These are phyloP conservation scores for Hippophae gyantsensis DNA, from an alignment of 306 rosid genomes.

Conservation along the genomic window DNA sequence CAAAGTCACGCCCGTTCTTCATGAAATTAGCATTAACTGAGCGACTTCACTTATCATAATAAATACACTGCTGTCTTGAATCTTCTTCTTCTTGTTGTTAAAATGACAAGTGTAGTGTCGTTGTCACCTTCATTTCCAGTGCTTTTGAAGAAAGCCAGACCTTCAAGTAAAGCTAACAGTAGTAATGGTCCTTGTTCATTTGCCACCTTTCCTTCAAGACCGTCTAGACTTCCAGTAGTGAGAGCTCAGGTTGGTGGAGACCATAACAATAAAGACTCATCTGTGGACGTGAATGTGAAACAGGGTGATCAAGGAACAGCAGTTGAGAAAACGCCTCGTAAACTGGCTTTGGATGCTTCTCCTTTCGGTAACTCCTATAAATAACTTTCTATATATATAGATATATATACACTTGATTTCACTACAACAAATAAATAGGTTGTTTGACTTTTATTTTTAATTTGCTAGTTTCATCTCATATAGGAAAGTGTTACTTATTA, in stretches of 20 bases:
- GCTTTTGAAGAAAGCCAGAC: conserved; percentile 23
- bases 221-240: conserved; percentile 17
- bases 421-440: too few relatives aligned
- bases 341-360: conserved; percentile 36
- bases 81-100: not conserved
- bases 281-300: conserved; percentile 44
- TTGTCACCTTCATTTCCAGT: conserved; percentile 30
- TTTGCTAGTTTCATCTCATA: too few relatives aligned
- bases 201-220: conserved; percentile 24
- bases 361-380: conserved; percentile 49
- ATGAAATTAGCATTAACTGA: not conserved
- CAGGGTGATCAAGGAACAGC: conserved; percentile 30
- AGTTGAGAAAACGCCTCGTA: conserved; percentile 39
- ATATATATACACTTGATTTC: too few relatives aligned
- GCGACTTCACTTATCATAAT: not conserved
- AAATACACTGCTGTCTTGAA: not conserved
- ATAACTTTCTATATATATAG: not conserved
- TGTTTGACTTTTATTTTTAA: too few relatives aligned
- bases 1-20: not conserved
- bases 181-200: conserved; percentile 17
- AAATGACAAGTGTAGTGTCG: conserved; percentile 37
- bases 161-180: not conserved
- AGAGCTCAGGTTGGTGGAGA: conserved; percentile 39
- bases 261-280: conserved; percentile 32
- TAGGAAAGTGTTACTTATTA: not conserved